Percentiles rank a stretch among this genome's conserved stretches.
Evolutionary conservation across 345 rosid genomes (phyloP).

Genomic region (Citrus mangshanensis): DNA sequence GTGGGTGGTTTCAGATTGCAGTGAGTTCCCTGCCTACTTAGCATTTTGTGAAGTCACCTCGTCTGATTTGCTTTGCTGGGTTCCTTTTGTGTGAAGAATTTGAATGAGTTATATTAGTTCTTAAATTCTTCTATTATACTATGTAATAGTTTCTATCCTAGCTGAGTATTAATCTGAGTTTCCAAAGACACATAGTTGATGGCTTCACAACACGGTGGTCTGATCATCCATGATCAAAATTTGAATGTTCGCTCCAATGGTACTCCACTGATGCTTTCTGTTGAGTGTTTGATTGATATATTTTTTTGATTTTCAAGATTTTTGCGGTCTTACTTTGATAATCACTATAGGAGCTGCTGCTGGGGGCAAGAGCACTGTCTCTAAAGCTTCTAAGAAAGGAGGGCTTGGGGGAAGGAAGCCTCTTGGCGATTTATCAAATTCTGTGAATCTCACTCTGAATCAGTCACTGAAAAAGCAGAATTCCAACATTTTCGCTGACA

Average conservation of each 20-base stretch:
- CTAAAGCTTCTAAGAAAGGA: slow-evolving; percentile 33
- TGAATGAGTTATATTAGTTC: background rate
- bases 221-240: slow-evolving; percentile 41
- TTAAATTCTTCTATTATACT: background rate
- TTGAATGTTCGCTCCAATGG: slow-evolving; percentile 26
- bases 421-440: slow-evolving; percentile 60
- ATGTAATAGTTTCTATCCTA: background rate
- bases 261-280: background rate
- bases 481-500: slow-evolving; percentile 25
- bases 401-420: slow-evolving; percentile 51
- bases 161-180: slow-evolving; percentile 9
- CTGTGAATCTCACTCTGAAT: slow-evolving; percentile 30
- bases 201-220: slow-evolving; percentile 33
- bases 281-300: background rate
- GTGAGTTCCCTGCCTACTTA: background rate
- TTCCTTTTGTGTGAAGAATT: background rate
- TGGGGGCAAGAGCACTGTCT: slow-evolving; percentile 28
- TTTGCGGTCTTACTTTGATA: slow-evolving; percentile 1
- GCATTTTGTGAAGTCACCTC: background rate
- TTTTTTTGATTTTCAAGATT: background rate
- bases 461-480: slow-evolving; percentile 36
- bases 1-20: background rate
- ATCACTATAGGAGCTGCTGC: slow-evolving; percentile 25
- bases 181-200: slow-evolving; percentile 10
- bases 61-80: background rate